These are phyloP conservation scores for Leccinum variicolor DNA, from an alignment of 768 basidiomycete genomes.

Conservation along the genomic window DNA sequence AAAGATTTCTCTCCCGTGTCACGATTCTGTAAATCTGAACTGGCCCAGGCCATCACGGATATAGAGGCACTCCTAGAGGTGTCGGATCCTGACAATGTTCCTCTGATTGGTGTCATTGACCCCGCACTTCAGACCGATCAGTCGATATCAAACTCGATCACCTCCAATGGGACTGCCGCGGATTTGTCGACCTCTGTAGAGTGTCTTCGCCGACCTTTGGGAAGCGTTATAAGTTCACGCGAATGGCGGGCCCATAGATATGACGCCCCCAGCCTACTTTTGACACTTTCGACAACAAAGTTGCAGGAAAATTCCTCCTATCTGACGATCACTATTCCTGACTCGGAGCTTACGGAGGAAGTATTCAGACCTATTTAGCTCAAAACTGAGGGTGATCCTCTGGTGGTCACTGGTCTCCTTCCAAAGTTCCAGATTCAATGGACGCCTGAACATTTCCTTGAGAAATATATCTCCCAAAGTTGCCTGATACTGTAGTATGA, in stretches of 20 bases:
- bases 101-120: constrained; percentile 27
- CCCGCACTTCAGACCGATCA: constrained; percentile 25
- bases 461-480: constrained; percentile 57
- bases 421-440: constrained; percentile 65
- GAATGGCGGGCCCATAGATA: constrained; percentile 4
- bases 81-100: constrained; percentile 28
- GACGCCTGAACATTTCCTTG: constrained; percentile 82
- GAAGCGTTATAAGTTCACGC: constrained; percentile 5
- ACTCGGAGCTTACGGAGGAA: constrained; percentile 51
- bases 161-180: constrained; percentile 11
- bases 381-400: constrained; percentile 53
- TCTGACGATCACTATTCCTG: constrained; percentile 42
- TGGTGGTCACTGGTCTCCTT: constrained; percentile 70
- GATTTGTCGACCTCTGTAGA: constrained; percentile 6
- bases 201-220: not conserved
- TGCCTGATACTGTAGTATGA: constrained; percentile 72
- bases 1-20: constrained; percentile 78
- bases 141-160: not conserved
- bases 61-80: constrained; percentile 57
- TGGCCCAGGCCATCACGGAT: constrained; percentile 59
- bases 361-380: constrained; percentile 71
- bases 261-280: constrained; percentile 4
- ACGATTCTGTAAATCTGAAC: constrained; percentile 62
- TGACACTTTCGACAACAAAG: constrained; percentile 7
- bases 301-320: constrained; percentile 42